A percentile compares a stretch with the other conserved stretches of the same genome.
Evolutionary conservation across 257 asterid species (phyloP).

Genomic region (Przewalskia tangutica): DNA sequence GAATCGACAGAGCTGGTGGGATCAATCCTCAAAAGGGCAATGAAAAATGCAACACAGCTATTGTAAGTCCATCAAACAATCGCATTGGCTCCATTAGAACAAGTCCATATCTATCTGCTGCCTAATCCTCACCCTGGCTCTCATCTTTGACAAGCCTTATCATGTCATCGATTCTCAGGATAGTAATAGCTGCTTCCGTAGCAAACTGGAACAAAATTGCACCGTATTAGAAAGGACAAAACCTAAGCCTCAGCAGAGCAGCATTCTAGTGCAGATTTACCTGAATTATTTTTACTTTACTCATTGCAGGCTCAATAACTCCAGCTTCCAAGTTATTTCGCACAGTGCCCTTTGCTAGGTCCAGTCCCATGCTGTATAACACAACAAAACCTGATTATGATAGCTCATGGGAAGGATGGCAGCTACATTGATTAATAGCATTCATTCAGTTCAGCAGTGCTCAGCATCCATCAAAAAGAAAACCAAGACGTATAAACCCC

Average conservation of each 20-base stretch:
- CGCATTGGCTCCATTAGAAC: background rate
- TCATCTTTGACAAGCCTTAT: conserved; percentile 85
- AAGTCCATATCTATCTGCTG: background rate
- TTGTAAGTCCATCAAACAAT: background rate
- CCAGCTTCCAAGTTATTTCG: conserved; percentile 93
- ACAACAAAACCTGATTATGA: conserved; percentile 3
- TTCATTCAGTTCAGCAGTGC: background rate
- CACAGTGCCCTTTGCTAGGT: conserved; percentile 63
- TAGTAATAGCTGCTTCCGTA: conserved; percentile 96
- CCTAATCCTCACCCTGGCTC: conserved; percentile 41
- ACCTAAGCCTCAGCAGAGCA: background rate
- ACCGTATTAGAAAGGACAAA: background rate
- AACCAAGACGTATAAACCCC: background rate
- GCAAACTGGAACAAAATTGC: conserved; percentile 57
- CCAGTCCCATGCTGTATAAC: conserved; percentile 82
- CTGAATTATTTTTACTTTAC: conserved; percentile 97
- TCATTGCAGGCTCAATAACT: conserved; percentile 96
- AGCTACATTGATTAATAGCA: background rate
- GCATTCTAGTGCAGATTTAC: conserved; percentile 18
- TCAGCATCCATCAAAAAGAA: background rate
- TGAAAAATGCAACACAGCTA: background rate
- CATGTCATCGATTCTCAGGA: conserved; percentile 97
- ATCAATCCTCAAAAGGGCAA: background rate
- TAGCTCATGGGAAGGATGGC: background rate
- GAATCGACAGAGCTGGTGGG: background rate